A percentile compares a stretch with the other conserved stretches of the same genome.
phyloP scores from a whole-genome alignment of 495 filamentous ascomycete species.

The Entonaema liquescens region DNA sequence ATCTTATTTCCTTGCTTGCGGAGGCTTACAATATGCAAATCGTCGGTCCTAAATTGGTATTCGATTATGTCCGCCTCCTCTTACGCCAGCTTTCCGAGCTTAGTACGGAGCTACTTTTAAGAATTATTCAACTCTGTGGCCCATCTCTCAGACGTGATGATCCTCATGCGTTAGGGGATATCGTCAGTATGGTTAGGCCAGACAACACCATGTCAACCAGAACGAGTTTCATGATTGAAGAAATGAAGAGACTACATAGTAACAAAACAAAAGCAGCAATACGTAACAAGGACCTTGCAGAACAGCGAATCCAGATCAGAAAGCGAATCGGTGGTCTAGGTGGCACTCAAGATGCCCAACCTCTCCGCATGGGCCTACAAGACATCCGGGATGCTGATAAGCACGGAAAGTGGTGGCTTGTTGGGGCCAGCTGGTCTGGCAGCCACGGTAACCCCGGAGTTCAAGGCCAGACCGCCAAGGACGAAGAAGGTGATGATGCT shows the following conservation, averaged over 20 bases:
- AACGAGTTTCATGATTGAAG: conserved; percentile 98
- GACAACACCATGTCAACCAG: conserved; percentile 80
- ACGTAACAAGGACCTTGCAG: conserved; percentile 42
- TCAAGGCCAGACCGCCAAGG: conserved; percentile 26
- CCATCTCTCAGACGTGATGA: conserved; percentile 89
- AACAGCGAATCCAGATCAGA: conserved; percentile 42
- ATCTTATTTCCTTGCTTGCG: conserved; percentile 84
- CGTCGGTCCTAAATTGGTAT: conserved; percentile 80
- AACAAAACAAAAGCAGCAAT: conserved; percentile 82
- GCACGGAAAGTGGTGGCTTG: conserved; percentile 97
- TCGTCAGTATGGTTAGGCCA: conserved; percentile 80
- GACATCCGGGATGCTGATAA: conserved; percentile 84
- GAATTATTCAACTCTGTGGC: conserved; percentile 81
- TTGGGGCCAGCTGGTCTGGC: conserved; percentile 85
- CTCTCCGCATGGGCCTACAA: conserved; percentile 77
- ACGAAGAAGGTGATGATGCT: conserved; percentile 42
- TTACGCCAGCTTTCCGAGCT: conserved; percentile 78
- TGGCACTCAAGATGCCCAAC: conserved; percentile 57
- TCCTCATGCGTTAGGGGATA: conserved; percentile 88
- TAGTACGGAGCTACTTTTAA: conserved; percentile 91
- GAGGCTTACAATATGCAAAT: conserved; percentile 93
- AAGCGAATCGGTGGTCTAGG: conserved; percentile 40
- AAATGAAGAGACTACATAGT: conserved; percentile 92
- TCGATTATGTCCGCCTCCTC: conserved; percentile 86
- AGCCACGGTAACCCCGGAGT: conserved; percentile 54